Evolutionary conservation across 1,284 basidiomycete genomes (phyloP).

Genomic region (Cutaneotrichosporon mucoides): DNA sequence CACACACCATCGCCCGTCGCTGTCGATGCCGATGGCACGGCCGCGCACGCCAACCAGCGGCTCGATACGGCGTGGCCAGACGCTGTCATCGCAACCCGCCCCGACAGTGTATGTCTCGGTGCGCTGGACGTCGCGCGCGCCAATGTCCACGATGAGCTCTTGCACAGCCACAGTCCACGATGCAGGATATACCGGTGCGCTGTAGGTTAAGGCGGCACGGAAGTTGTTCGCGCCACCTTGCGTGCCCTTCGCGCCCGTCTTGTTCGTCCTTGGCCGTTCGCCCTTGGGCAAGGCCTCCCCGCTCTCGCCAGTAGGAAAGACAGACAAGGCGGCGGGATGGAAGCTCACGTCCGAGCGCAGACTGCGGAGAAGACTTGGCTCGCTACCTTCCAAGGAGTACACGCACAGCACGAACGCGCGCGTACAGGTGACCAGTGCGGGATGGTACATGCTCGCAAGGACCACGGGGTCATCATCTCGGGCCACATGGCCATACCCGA

Average conservation of each 20-base stretch:
- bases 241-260: too few species aligned
- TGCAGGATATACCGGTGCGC: constrained; percentile 44
- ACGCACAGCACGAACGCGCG: constrained; percentile 38
- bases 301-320: too few species aligned
- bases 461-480: constrained; percentile 36
- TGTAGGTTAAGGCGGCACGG: constrained; percentile 42
- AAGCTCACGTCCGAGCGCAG: constrained; percentile 46
- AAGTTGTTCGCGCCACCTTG: constrained; percentile 12
- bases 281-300: too few species aligned
- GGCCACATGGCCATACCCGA: background rate
- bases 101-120: constrained; percentile 39
- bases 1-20: constrained; percentile 45
- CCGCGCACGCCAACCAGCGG: constrained; percentile 41
- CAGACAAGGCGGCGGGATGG: constrained; percentile 44
- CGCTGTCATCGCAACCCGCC: constrained; percentile 11
- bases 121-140: constrained; percentile 14
- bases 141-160: constrained; percentile 34
- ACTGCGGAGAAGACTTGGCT: constrained; percentile 27
- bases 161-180: constrained; percentile 49
- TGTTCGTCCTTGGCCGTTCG: too few species aligned
- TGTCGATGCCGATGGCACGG: constrained; percentile 37
- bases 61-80: constrained; percentile 34
- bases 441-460: constrained; percentile 34
- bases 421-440: constrained; percentile 40
- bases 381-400: constrained; percentile 22